Percentiles rank a stretch among this genome's conserved stretches.
phyloP scores from a whole-genome alignment of 805 yeast genomes.

The Lipomyces sp. region DNA sequence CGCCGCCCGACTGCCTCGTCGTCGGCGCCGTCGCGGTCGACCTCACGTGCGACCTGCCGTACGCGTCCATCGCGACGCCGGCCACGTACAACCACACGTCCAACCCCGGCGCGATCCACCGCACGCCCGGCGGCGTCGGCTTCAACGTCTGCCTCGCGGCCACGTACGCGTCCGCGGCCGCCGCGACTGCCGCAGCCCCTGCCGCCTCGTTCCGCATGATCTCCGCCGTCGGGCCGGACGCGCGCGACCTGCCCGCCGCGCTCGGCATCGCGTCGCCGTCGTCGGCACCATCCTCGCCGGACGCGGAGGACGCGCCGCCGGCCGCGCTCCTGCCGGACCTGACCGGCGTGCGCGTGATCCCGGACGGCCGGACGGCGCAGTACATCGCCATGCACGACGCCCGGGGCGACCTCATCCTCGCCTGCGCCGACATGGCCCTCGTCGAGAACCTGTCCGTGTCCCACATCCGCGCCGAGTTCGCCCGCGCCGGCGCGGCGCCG shows the following conservation, averaged over 20 bases:
- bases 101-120: constrained; percentile 59
- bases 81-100: constrained; percentile 50
- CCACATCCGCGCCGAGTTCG: constrained; percentile 46
- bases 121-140: constrained; percentile 81
- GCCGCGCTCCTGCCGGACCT: constrained; percentile 10
- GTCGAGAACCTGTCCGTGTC: constrained; percentile 46
- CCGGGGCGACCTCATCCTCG: constrained; percentile 63
- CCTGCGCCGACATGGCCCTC: constrained; percentile 83
- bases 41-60: constrained; percentile 46
- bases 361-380: constrained; percentile 55
- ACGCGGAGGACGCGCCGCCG: no score
- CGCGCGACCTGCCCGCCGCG: constrained; percentile 19
- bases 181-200: not conserved
- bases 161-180: constrained; percentile 35
- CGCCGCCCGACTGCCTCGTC: constrained; percentile 37
- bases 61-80: constrained; percentile 31
- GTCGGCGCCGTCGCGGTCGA: constrained; percentile 80
- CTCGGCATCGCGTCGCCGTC: constrained; percentile 3
- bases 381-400: constrained; percentile 65
- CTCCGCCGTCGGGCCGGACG: constrained; percentile 61
- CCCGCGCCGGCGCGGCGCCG: constrained; percentile 34
- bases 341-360: constrained; percentile 29
- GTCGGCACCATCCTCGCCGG: no score
- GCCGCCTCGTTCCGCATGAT: constrained; percentile 42
- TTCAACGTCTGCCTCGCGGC: constrained; percentile 72